Percentiles rank a stretch among this genome's conserved stretches.
Conservation (phyloP, 208 protist species). For the Leishmania major region DNA sequence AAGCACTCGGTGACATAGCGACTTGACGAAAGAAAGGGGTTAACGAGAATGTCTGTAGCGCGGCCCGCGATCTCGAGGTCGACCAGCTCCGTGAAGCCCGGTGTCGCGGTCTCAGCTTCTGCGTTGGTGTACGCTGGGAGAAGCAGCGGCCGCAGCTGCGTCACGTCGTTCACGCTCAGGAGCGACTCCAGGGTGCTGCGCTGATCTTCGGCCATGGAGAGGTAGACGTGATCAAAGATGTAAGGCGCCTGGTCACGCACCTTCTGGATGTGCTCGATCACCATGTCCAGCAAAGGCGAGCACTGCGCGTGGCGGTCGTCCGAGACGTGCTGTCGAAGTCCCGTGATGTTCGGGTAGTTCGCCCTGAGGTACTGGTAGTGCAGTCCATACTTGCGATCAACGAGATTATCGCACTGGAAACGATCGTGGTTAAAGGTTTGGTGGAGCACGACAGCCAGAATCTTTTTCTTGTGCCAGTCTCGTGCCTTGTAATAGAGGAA, state of each 20-base stretch:
- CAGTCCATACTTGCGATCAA: constrained; percentile 27
- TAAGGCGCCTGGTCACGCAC: not conserved
- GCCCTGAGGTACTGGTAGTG: constrained; percentile 55
- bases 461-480: constrained; percentile 2
- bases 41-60: constrained; percentile 42
- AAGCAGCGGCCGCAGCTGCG: constrained; percentile 22
- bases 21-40: constrained; percentile 39
- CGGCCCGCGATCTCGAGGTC: constrained; percentile 44
- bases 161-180: constrained; percentile 18
- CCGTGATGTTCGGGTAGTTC: constrained; percentile 35
- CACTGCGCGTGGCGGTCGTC: constrained; percentile 37
- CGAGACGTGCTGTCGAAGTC: constrained; percentile 27
- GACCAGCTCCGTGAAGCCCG: constrained; percentile 39
- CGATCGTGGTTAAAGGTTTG: constrained; percentile 9
- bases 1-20: constrained; percentile 55
- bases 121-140: constrained; percentile 12
- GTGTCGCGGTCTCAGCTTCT: constrained; percentile 4
- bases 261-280: constrained; percentile 32
- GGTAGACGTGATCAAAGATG: constrained; percentile 38
- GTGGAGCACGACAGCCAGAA: constrained; percentile 45
- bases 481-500: constrained; percentile 28
- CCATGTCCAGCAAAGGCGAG: constrained; percentile 34
- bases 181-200: constrained; percentile 32
- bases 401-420: constrained; percentile 25
- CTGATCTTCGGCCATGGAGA: constrained; percentile 30